Percentiles rank a stretch among this genome's conserved stretches.
These are phyloP conservation scores for California macrophylla DNA, from an alignment of 441 rosid genomes.

Conservation along the genomic window DNA sequence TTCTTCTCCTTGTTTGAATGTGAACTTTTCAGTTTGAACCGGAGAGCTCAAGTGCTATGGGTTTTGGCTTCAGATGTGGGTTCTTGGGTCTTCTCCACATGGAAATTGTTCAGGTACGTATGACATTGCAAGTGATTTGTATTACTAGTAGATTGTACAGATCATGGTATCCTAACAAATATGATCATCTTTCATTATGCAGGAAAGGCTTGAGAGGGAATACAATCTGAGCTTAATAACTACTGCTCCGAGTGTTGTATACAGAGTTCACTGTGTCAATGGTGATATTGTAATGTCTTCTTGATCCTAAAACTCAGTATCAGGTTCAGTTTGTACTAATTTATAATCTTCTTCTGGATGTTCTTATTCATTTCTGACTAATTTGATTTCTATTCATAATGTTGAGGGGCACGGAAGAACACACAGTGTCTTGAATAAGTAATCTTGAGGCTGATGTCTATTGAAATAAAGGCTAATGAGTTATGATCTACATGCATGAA, in stretches of 20 bases:
- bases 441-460: not conserved
- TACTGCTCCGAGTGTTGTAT: slow-evolving; percentile 98
- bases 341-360: slow-evolving; percentile 5
- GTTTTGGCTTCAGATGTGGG: slow-evolving; percentile 96
- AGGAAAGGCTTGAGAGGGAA: slow-evolving; percentile 99
- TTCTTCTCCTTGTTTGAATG: slow-evolving; percentile 19
- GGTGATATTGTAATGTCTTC: slow-evolving; percentile 73
- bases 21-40: slow-evolving; percentile 72
- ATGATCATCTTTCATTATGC: slow-evolving; percentile 19
- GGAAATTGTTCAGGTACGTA: slow-evolving; percentile 92
- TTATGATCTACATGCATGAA: not conserved
- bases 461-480: not conserved
- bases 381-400: slow-evolving; percentile 1
- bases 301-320: slow-evolving; percentile 14
- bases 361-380: slow-evolving; percentile 9
- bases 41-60: slow-evolving; percentile 96
- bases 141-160: not conserved
- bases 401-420: slow-evolving; percentile 11
- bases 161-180: not conserved
- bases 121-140: not conserved
- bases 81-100: slow-evolving; percentile 97
- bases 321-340: slow-evolving; percentile 6
- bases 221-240: slow-evolving; percentile 89
- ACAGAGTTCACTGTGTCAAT: slow-evolving; percentile 60
- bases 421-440: not conserved